Conservation (phyloP, 495 filamentous ascomycete genomes). For the Paragyromitra xinjiangensis region DNA sequence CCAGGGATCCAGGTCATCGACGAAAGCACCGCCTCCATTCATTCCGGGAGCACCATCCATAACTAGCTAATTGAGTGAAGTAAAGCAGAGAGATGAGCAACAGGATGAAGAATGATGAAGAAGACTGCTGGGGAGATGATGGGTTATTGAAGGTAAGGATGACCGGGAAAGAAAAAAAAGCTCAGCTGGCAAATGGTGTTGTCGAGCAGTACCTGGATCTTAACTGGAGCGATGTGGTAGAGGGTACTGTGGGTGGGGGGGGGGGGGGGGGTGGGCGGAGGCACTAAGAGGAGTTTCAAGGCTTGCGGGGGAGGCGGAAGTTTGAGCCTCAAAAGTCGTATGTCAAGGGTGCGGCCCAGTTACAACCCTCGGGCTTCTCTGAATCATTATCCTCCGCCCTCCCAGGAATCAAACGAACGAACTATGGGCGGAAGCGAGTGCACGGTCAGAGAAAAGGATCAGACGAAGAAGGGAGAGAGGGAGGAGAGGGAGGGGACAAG, state of each 20-base stretch:
- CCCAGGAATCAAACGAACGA: slow-evolving; percentile 49
- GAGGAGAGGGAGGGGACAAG: slow-evolving; percentile 34
- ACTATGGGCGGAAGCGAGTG: slow-evolving; percentile 36
- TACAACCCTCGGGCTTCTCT: slow-evolving; percentile 52
- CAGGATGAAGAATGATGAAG: slow-evolving; percentile 40
- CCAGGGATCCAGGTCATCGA: slow-evolving; percentile 46
- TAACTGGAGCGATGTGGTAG: slow-evolving; percentile 48
- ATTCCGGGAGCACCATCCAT: slow-evolving; percentile 48
- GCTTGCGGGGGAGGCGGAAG: slow-evolving; percentile 49
- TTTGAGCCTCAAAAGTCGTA: slow-evolving; percentile 53
- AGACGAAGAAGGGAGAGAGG: slow-evolving; percentile 16
- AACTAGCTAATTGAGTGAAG: slow-evolving; percentile 40
- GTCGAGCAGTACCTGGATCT: slow-evolving; percentile 50
- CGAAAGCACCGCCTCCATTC: slow-evolving; percentile 40
- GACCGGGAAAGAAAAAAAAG: slow-evolving; percentile 22
- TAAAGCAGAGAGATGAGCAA: slow-evolving; percentile 30
- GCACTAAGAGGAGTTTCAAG: slow-evolving; percentile 48
- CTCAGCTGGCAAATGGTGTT: slow-evolving; percentile 43
- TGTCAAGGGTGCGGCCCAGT: slow-evolving; percentile 51
- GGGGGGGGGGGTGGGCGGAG: slow-evolving; percentile 34
- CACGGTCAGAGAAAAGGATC: slow-evolving; percentile 26
- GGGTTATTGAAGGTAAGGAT: slow-evolving; percentile 48
- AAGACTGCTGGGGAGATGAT: slow-evolving; percentile 33
- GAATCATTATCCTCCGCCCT: slow-evolving; percentile 55
- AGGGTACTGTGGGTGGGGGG: slow-evolving; percentile 28